Base-by-base conservation (phyloP, 2,329 filamentous ascomycete species). In the Talaromyces sp. region DNA sequence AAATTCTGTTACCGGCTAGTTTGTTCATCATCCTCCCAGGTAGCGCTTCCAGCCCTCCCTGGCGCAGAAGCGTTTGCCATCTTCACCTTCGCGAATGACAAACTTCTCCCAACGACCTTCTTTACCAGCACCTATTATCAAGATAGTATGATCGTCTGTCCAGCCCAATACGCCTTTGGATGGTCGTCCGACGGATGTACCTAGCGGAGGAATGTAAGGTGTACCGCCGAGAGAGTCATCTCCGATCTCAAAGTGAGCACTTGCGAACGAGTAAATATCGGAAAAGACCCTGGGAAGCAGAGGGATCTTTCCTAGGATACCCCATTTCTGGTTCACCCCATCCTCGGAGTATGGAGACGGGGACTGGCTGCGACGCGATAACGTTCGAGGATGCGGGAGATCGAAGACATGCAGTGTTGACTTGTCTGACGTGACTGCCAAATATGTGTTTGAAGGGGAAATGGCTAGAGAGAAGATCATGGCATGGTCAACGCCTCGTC, bases 371-470 rank as follows among this genome's bases (percentile, higher is more conserved):
- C 75, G 74, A 65, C 73, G 73, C 3, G 70, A 69, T 41, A 70
- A 66, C 39, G 74, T 75, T 37, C 69, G 72, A 41, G 79, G 78
- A 61, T 78, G 75, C 59, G 90, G 89, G 0, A 97, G 84, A 73
- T 98, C 93, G 74, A 97, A 99, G 43, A 99, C 86, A 78, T 99
- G 95, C 11, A 99, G 83, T 0, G 93, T 99, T 6, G 92, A 93
- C 79, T 98, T 99, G 82, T 99, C 95, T 1, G 93, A 97, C 0
- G 94, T 98, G 67, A 93, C 94, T 31, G 95, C 95, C 11, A 98
- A 84, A 73, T 93, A 85, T 50, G 85, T 86, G 60, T 90, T 91
- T 0, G 89, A 89, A 0, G 93, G 93, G 22, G 91, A 96, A 76
- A 99, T 95, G 11, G 90, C 89, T 11, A 99, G 83, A 1, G 91